Evolutionary conservation across 805 yeast genomes (phyloP), one percentile per base, ranked within the genome.

Genomic region (Saturnispora ahearnii): DNA sequence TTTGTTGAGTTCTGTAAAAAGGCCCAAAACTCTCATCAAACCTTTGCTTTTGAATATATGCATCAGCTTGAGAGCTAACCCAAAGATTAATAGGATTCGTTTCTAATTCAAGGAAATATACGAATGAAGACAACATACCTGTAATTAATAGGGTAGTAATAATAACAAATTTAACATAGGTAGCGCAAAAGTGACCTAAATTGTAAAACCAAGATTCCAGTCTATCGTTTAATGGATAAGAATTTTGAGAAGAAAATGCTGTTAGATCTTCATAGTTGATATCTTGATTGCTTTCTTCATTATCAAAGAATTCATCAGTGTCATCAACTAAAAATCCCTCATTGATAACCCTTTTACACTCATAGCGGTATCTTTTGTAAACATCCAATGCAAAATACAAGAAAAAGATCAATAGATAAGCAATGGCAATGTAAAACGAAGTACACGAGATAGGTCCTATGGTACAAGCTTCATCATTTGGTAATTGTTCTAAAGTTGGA

Each of bases 1-100:
- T 68, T 65, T 91, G 98, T 59, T 88, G 91, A 4, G 87, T 79
- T 57, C 97, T 73, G 68, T 84, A 93, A 70, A 93, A 91, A 36
- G 95, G 96, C 0, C 97, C 96, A 65, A 91, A 91, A 53, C 80
- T 78, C 21, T 75, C 73, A 62, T 93, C 96, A 62, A 80, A 91
- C 57, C 71, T 81, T 49, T 72, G 68, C 58, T 82, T 81, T 58
- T 91, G 83, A 40, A 75, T 68, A 48, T 73, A 82, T 11, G 89
- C 88, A 3, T 77, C 79, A 9, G 93, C 84, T 21, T 69, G 60
- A 3, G 90, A 81, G 56, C 93, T 83, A 0, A 93, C 98, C 99
- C 99, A 91, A 30, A 91, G 69, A 53, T 82, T 79, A 3, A 85
- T 77, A 0, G 99, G 98, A 56, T 86, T 73, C 2, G 79, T 79